Percentiles rank a stretch among this genome's conserved stretches.
phyloP scores from a whole-genome alignment of 2,329 filamentous ascomycete genomes.

The Sordariomycetes sp. region DNA sequence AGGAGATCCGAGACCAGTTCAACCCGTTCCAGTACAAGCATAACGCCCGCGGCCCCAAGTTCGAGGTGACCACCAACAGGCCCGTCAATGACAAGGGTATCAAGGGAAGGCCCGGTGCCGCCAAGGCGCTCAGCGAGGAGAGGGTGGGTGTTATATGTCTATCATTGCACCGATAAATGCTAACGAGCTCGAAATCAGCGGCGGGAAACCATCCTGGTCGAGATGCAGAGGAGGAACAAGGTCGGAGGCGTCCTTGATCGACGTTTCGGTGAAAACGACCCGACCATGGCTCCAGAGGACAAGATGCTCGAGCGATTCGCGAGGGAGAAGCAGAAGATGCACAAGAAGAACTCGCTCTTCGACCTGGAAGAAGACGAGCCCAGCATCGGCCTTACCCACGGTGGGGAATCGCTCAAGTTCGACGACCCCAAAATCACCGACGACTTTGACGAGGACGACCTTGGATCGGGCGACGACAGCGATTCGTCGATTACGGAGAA shows the following conservation, averaged over 20 bases:
- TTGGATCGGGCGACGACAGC: conserved; percentile 49
- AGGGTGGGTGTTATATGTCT: conserved; percentile 39
- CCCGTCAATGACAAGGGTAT: conserved; percentile 44
- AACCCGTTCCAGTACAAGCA: conserved; percentile 95
- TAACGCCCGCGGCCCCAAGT: conserved; percentile 67
- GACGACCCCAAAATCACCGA: conserved; percentile 48
- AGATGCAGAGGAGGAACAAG: conserved; percentile 83
- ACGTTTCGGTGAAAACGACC: conserved; percentile 92
- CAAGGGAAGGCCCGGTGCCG: conserved; percentile 68
- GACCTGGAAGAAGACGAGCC: conserved; percentile 79
- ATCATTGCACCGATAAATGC: conserved; percentile 7
- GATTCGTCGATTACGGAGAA: conserved; percentile 43
- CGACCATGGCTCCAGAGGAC: conserved; percentile 86
- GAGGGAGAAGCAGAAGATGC: conserved; percentile 68
- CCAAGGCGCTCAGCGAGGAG: conserved; percentile 80
- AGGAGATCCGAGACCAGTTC: conserved; percentile 86
- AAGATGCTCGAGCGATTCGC: conserved; percentile 87
- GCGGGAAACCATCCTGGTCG: conserved; percentile 72
- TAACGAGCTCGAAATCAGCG: conserved; percentile 36
- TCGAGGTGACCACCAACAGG: conserved; percentile 66
- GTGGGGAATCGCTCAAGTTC: conserved; percentile 63
- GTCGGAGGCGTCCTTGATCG: conserved; percentile 86
- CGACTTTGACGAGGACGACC: conserved; percentile 71
- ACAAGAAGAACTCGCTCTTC: conserved; percentile 73
- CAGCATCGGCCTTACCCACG: conserved; percentile 65